Evolutionary conservation across 164 flowering plant species (phyloP).

Genomic region (Tinospora cordifolia): DNA sequence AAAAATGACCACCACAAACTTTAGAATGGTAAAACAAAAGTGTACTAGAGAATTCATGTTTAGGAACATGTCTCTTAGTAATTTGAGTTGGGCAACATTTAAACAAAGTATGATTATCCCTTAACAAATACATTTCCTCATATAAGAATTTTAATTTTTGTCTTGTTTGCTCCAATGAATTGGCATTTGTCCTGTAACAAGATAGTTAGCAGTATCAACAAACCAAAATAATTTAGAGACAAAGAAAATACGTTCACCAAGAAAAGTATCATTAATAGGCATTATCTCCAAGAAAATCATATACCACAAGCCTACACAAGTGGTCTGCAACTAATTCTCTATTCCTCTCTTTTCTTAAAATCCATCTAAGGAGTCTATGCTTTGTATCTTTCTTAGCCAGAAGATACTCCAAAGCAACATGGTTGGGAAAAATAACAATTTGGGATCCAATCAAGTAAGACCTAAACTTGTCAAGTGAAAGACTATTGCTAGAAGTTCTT

Average conservation of each 20-base stretch:
- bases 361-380: not conserved
- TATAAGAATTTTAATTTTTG: not conserved
- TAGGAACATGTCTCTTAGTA: not conserved
- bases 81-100: not conserved
- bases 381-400: not conserved
- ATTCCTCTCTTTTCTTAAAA: not conserved
- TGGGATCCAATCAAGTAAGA: not conserved
- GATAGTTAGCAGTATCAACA: conserved; percentile 2
- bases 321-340: not conserved
- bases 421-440: not conserved
- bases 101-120: not conserved
- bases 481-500: not conserved
- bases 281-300: not conserved
- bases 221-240: not conserved
- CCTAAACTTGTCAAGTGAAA: not conserved
- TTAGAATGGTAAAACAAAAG: not conserved
- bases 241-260: not conserved
- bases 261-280: not conserved
- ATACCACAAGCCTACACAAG: not conserved
- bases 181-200: not conserved
- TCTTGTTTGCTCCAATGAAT: not conserved
- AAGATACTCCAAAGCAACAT: not conserved
- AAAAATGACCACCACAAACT: not conserved
- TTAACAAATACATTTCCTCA: not conserved
- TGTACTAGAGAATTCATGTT: not conserved